Evolutionary conservation across 257 asterid genomes (phyloP), one percentile per base, ranked within the genome.

Genomic region (Jacaranda mimosifolia): DNA sequence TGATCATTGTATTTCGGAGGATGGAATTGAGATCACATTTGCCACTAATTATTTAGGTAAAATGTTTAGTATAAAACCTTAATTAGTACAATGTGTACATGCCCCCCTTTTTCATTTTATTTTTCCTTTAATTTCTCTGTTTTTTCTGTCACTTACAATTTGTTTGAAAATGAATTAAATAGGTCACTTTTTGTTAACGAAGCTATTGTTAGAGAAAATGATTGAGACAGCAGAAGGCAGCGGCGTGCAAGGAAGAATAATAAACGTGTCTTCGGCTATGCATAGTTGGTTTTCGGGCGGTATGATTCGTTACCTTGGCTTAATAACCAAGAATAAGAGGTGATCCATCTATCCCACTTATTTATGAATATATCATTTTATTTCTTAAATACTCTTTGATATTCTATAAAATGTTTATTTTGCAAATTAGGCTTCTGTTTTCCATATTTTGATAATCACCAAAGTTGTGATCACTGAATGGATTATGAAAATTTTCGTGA

Each of bases 261-360:
- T 96, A 77, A 96, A 96, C 75, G 97, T 96, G 4, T 91, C 98
- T 0, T 96, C 99, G 1, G 85, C 97, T 57, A 90, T 93, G 42
- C 98, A 96, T 69, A 81, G 83, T 51, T 96, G 98, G 99, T 91
- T 93, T 83, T 88, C 97, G 56, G 99, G 98, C 63, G 98, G 93
- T 62, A 74, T 84, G 63, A 72, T 96, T 66, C 73, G 58, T 19
- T 88, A 90, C 72, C 97, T 93, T 42, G 75, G 63, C 81, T 81
- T 79, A n/a, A 91, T 95, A 46, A 91, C 98, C 70, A 82, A 70
- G 59, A 87, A 90, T 83, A 88, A 88, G 81, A 86, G 98, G 99
- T 94, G 15, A 40, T 42, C 68, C 18, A 49, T 19, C 46, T 74
- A 10, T 18, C 46, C 46, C 6, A 42, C 46, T 42, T 42, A 42